phyloP scores from a whole-genome alignment of 306 rosid genomes.

The Abrus pulchellus region DNA sequence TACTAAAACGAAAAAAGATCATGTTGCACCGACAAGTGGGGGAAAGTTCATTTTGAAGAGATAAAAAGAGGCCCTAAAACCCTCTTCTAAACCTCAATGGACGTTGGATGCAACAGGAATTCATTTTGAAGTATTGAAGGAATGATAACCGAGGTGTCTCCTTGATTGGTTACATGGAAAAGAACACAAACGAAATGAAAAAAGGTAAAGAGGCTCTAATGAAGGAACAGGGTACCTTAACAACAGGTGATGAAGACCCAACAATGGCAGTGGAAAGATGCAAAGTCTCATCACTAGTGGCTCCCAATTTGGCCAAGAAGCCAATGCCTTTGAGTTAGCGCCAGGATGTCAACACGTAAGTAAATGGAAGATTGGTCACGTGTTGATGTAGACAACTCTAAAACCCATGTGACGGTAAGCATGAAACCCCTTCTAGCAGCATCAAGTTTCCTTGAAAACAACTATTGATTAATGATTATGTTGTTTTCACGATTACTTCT shows the following conservation, averaged over 20 bases:
- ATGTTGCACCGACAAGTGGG: too few relatives aligned
- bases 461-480: too few relatives aligned
- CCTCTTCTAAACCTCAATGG: background rate
- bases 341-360: background rate
- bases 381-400: too few relatives aligned
- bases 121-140: background rate
- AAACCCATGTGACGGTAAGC: too few relatives aligned
- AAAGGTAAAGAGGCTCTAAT: background rate
- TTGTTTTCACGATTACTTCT: too few relatives aligned
- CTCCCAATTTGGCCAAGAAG: background rate
- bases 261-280: background rate
- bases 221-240: constrained; percentile 22
- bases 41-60: too few relatives aligned
- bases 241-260: constrained; percentile 23
- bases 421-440: too few relatives aligned
- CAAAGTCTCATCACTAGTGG: constrained; percentile 25
- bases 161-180: constrained; percentile 11
- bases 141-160: background rate
- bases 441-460: too few relatives aligned
- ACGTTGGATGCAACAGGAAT: background rate
- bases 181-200: background rate
- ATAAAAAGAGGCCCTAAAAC: too few relatives aligned
- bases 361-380: too few relatives aligned
- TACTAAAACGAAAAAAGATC: too few relatives aligned
- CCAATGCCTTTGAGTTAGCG: constrained; percentile 8